Evolutionary conservation across 1,139 yeast species (phyloP), one percentile per base, ranked within the genome.

Genomic region (Debaryomyces coudertii): DNA sequence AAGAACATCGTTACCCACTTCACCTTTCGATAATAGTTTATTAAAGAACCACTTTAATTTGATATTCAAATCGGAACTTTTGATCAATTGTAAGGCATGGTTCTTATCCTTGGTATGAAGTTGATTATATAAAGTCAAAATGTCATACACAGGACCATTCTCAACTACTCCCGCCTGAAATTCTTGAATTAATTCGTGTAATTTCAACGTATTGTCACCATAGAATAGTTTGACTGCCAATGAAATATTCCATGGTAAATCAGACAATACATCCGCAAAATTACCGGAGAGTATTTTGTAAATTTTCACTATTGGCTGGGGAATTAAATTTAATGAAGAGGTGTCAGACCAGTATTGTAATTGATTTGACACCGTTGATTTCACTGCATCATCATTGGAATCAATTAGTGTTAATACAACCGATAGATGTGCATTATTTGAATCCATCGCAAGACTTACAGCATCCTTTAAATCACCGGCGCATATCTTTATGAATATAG

Each of bases 381-480:
- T 72, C 1, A 87, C 83, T 1, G 75, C 70, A 0, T 73, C 73
- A 54, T 84, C 87, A 52, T 85, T 83, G 0, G 93, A 79, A 36
- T 88, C 96, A 11, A 87, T 65, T 42, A 87, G 66, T 0, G 96
- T 77, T n/a, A 92, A 65, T 23, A 89, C 58, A 0, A 80, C 82
- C 0, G 96, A 82, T 29, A 92, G 65, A 61, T 90, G 96, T 7
- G 77, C 66, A 56, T 87, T 86, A 9, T 76, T 76, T 0, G 85
- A 65, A 18, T 75, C 69, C 4, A 83, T 65, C 0, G 97, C 90
- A 1, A 69, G 51, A 31, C 72, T 70, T 7, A 87, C 74, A 1
- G 98, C 97, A 27, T 71, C 70, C 8, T 76, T 68, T 36, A 89
- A 60, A 45, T 84, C 79, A 42, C 87, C 83, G 4, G 79, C 71